Base-by-base conservation (phyloP, 495 filamentous ascomycete genomes). In the Annulohypoxylon stygium region DNA sequence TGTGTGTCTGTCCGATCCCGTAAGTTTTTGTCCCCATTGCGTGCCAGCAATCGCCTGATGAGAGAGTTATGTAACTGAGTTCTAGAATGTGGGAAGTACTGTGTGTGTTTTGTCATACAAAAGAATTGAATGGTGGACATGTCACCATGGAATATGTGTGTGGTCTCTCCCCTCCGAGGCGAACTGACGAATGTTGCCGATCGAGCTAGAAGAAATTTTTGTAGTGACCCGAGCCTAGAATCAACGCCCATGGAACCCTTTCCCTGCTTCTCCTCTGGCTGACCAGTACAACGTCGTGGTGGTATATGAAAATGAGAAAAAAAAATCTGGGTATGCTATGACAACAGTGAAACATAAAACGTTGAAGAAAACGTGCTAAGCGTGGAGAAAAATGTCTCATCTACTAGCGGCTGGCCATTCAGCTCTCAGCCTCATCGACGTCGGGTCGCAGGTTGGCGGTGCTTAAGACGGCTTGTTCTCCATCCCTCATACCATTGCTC, bases 401-500 rank as follows among this genome's bases (percentile, higher is more conserved):
- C 67, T 37, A 43, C 30, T 20, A 51, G 69, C 61, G 51, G 41
- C 73, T 61, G 34, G 51, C 36, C 43, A 34, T 50, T 45, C 26
- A 55, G 54, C 65, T 66, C 67, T 64, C 61, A 68, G 64, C 60
- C 68, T 75, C 71, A 78, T 71, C 78, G 78, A 69, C 75, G 78
- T 75, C 75, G 73, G 65, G 57, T 71, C n/a, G 63, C 20, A 65
- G 73, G 77, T 47, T 75, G 73, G 61, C 75, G 80, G 25, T 84
- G 82, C 79, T 87, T 88, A 65, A 89, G 85, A 62, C 87, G 80
- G 80, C 83, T 87, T 2, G 87, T 98, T 82, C 96, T 89, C 96
- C 96, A 99, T 72, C 93, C 90, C 81, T 99, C 96, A 73, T 99
- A 99, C 93, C 94, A 98, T 67, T 93, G 85, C 82, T 97, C 94